A percentile compares a stretch with the other conserved stretches of the same genome.
Conservation (phyloP, 192 early-diverging fungal species). For the Spizellomyces punctatus region DNA sequence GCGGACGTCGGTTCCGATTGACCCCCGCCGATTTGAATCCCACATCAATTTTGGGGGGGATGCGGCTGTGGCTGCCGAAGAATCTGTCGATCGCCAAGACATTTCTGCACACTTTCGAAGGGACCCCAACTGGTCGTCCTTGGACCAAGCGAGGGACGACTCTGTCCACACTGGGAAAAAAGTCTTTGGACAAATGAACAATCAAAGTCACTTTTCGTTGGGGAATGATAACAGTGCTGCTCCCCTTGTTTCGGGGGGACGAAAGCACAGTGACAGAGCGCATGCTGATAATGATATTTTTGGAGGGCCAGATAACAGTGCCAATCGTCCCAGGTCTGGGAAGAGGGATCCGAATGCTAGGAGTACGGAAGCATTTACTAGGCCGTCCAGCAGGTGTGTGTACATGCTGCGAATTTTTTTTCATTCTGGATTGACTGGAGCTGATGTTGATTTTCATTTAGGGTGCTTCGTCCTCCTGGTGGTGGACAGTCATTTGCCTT, state of each 20-base stretch:
- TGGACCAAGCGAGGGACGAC: conserved; percentile 5
- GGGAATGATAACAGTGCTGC: neutral
- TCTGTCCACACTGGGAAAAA: conserved; percentile 11
- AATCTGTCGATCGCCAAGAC: neutral
- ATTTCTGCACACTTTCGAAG: conserved; percentile 27
- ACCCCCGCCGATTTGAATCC: conserved; percentile 38
- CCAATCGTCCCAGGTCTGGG: neutral
- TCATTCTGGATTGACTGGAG: neutral
- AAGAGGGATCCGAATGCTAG: conserved; percentile 36
- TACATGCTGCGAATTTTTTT: neutral
- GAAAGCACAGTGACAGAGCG: conserved; percentile 13
- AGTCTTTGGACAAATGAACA: conserved; percentile 11
- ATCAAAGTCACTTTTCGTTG: neutral
- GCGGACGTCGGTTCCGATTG: conserved; percentile 24
- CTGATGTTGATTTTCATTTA: neutral
- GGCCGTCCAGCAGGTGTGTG: conserved; percentile 36
- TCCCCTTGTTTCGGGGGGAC: neutral
- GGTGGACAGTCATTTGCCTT: neutral
- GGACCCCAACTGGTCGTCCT: conserved; percentile 45
- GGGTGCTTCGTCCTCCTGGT: conserved; percentile 2
- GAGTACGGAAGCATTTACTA: conserved; percentile 23
- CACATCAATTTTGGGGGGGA: conserved; percentile 28
- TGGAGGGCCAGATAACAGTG: neutral
- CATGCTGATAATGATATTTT: conserved; percentile 25
- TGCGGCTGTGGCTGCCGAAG: conserved; percentile 18